phyloP scores from a whole-genome alignment of 2,329 filamentous ascomycete species.

The Lasiodiplodia sp. region DNA sequence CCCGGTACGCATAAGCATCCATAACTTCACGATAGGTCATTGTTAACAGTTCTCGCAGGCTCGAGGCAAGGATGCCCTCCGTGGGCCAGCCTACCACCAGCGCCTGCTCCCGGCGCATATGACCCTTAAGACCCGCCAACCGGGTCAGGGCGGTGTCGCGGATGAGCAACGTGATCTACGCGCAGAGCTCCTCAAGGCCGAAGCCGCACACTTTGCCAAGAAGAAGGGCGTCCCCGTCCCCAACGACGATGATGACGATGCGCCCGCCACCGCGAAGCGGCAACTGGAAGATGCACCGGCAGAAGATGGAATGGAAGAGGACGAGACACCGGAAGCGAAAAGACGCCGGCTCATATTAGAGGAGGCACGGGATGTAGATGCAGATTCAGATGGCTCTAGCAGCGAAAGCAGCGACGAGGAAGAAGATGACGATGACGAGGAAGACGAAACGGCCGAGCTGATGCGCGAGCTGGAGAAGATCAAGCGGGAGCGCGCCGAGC shows the following conservation, averaged over 20 bases:
- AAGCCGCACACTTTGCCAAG: conserved; percentile 87
- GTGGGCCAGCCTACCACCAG: conserved; percentile 94
- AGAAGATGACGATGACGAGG: conserved; percentile 56
- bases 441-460: conserved; percentile 82
- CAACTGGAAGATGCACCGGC: conserved; percentile 19
- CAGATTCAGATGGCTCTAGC: conserved; percentile 71
- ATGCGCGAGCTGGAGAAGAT: conserved; percentile 95
- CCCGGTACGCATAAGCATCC: conserved; percentile 65
- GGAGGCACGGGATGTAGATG: conserved; percentile 87
- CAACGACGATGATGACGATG: conserved; percentile 53
- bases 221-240: conserved; percentile 69
- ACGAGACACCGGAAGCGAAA: conserved; percentile 79
- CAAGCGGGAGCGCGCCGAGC: conserved; percentile 81
- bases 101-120: conserved; percentile 93
- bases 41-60: conserved; percentile 63
- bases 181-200: conserved; percentile 86
- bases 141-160: conserved; percentile 87
- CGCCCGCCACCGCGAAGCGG: conserved; percentile 66
- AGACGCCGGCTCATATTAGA: conserved; percentile 80
- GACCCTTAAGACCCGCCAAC: conserved; percentile 84
- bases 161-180: conserved; percentile 82
- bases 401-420: conserved; percentile 65
- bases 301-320: conserved; percentile 55
- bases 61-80: conserved; percentile 90
- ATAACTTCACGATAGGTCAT: neutral